Conservation (phyloP, 352 stramenopile species). For the Phytophthora vignae region DNA sequence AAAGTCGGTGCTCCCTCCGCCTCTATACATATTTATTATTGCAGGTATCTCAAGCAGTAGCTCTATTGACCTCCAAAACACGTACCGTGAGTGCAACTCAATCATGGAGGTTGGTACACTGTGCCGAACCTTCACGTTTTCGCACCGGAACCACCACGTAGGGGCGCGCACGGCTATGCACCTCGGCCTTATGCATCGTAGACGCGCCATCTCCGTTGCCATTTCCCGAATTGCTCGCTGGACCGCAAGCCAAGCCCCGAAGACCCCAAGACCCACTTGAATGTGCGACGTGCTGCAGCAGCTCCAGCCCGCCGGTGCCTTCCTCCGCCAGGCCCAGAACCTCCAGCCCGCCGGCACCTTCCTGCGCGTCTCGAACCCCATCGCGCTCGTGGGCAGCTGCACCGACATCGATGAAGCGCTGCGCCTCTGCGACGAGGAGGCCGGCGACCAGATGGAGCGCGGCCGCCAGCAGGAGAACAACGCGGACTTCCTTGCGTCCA, state of each 20-base stretch:
- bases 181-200: constrained; percentile 8
- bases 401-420: constrained; percentile 40
- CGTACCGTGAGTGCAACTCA: not conserved
- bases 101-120: constrained; percentile 7
- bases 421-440: constrained; percentile 21
- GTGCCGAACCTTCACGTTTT: constrained; percentile 19
- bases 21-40: constrained; percentile 10
- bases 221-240: constrained; percentile 35
- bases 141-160: constrained; percentile 33
- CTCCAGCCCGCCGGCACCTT: not conserved
- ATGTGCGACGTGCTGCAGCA: constrained; percentile 37
- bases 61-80: not conserved
- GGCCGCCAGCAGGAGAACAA: constrained; percentile 14
- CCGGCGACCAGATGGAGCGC: constrained; percentile 8
- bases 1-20: constrained; percentile 12
- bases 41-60: not conserved
- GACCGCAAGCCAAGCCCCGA: constrained; percentile 18
- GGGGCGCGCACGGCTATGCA: constrained; percentile 1
- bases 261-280: constrained; percentile 12
- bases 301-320: constrained; percentile 47
- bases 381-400: constrained; percentile 33
- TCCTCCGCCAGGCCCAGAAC: constrained; percentile 31
- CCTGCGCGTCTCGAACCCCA: constrained; percentile 11
- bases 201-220: constrained; percentile 19
- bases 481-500: constrained; percentile 40